phyloP scores from a whole-genome alignment of 768 basidiomycete genomes.

The Nidularia pulvinata region DNA sequence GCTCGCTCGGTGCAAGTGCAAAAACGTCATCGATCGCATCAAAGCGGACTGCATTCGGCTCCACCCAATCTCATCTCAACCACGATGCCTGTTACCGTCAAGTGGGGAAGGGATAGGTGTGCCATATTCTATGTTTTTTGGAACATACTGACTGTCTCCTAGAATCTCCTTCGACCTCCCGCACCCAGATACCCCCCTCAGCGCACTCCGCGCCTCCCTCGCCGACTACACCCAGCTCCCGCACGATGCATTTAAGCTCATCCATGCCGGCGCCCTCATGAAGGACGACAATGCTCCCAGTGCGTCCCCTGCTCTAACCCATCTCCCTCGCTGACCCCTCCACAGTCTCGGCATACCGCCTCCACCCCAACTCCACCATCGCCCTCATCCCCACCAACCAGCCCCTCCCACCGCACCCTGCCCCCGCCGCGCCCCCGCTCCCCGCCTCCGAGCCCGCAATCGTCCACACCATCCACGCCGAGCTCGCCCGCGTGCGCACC shows the following conservation, averaged over 20 bases:
- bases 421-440: constrained; percentile 17
- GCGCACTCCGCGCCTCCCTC: constrained; percentile 55
- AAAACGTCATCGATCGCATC: neutral
- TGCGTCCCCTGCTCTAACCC: constrained; percentile 25
- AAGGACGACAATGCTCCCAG: constrained; percentile 74
- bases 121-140: neutral
- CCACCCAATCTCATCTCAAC: neutral
- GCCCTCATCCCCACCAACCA: constrained; percentile 54
- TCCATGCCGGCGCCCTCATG: constrained; percentile 91
- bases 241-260: constrained; percentile 73
- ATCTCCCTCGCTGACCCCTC: constrained; percentile 6
- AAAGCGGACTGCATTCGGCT: neutral
- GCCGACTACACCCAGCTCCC: constrained; percentile 79
- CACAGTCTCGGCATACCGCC: constrained; percentile 72
- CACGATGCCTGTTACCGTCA: constrained; percentile 41
- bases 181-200: constrained; percentile 57
- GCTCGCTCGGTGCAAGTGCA: neutral
- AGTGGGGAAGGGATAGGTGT: constrained; percentile 41
- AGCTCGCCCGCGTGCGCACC: constrained; percentile 48
- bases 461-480: constrained; percentile 53
- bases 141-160: neutral
- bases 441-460: constrained; percentile 47
- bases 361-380: constrained; percentile 69
- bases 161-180: constrained; percentile 50
- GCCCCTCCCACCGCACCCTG: constrained; percentile 19